Percentiles rank a stretch among this genome's conserved stretches.
phyloP scores from a whole-genome alignment of 805 yeast genomes.

The Starmera dryadoides region DNA sequence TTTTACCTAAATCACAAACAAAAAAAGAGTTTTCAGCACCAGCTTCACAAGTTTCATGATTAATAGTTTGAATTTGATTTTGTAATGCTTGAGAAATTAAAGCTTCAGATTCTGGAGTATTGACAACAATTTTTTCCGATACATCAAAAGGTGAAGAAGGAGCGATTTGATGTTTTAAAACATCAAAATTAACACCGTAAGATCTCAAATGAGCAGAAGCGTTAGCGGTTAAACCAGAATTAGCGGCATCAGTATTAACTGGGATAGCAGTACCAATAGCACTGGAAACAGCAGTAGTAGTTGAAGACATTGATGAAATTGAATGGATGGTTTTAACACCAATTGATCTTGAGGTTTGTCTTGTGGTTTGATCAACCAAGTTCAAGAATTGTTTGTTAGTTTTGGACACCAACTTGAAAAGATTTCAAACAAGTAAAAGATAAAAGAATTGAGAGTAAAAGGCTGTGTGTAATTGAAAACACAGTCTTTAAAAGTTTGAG shows the following conservation, averaged over 20 bases:
- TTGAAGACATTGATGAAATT: neutral
- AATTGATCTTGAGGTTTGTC: slow-evolving; percentile 8
- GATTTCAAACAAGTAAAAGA: neutral
- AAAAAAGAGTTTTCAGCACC: slow-evolving; percentile 85
- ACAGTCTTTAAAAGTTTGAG: neutral
- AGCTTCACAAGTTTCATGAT: slow-evolving; percentile 53
- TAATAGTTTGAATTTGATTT: slow-evolving; percentile 34
- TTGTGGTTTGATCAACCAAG: slow-evolving; percentile 17
- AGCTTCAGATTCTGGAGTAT: slow-evolving; percentile 24
- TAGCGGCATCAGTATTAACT: slow-evolving; percentile 1
- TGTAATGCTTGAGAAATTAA: slow-evolving; percentile 33
- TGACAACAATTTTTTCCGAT: slow-evolving; percentile 12
- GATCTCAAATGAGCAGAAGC: neutral
- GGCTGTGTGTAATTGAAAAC: slow-evolving; percentile 1
- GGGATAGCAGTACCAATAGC: neutral
- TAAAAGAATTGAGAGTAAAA: too few species aligned
- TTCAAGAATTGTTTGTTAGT: slow-evolving; percentile 13
- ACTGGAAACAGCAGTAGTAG: neutral
- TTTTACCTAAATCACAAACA: slow-evolving; percentile 76
- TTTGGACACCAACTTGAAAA: slow-evolving; percentile 12
- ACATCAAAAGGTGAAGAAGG: neutral
- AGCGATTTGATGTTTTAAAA: neutral
- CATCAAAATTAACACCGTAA: neutral
- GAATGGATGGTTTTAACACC: neutral
- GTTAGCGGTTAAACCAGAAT: neutral